Base-by-base conservation (phyloP, 2,329 filamentous ascomycete species). In the Drechslera avenae region DNA sequence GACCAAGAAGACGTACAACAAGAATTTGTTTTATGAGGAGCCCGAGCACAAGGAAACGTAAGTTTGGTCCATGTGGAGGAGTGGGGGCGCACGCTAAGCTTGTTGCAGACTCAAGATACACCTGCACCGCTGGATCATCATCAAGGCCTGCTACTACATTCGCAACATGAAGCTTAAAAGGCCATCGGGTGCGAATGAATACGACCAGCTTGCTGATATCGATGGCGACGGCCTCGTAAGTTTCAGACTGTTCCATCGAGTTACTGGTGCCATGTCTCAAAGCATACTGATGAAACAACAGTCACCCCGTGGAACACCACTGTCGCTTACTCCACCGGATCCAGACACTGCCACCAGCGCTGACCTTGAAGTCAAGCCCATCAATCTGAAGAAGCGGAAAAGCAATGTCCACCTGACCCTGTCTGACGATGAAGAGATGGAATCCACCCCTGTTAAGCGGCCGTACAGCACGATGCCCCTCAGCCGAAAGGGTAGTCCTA, bases 121-220 rank as follows among this genome's bases (percentile, higher is more conserved):
- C 40, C 57, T 73, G 56, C 69, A 73, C 50, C 67, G 69, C 50
- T 73, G 69, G 69, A 70, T 73, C 56, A 68, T 72, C 62, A 72
- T 73, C 67, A 73, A 73, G 56, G 69, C 69, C 23, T 73, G 69
- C 56, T 72, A 73, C 46, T 72, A 71, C 43, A 72, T 72, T 23
- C 61, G 69, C 19, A 72, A 72, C 53, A 71, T 69, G 67, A 71
- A 71, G 56, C 62, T 72, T 5, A 72, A 72, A 56, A 58, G 67
- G 28, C 62, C 65, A 3, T 71, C 68, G 5, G 57, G 59, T 19
- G 61, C 59, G 30, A 66, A 63, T 34, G 68, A 71, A 7, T 65
- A 66, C 52, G 68, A 71, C 14, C 58, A 62, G 9, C 54, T 68
- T 28, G 64, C 64, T 23, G 69, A 72, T 17, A 60, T 68, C 4